phyloP scores from a whole-genome alignment of 2,329 filamentous ascomycete species.

The Fusarium oligoseptatum region DNA sequence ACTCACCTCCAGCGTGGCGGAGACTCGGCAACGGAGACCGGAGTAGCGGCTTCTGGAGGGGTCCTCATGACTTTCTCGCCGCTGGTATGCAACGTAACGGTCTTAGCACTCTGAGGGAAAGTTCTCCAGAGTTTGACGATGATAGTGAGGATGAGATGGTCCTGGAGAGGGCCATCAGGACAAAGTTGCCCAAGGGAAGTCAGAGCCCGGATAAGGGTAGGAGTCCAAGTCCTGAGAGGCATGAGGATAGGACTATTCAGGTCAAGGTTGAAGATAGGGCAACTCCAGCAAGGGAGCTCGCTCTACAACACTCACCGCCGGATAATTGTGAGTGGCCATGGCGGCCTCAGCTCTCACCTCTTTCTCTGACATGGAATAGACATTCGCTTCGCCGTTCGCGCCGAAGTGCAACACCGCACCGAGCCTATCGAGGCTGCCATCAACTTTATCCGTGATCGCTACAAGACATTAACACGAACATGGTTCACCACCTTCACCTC shows the following conservation, averaged over 20 bases:
- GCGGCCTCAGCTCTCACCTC: not conserved
- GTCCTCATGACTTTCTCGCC: slow-evolving; percentile 65
- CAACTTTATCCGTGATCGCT: slow-evolving; percentile 70
- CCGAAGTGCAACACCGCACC: slow-evolving; percentile 88
- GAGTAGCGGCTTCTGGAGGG: slow-evolving; percentile 72
- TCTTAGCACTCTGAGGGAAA: slow-evolving; percentile 49
- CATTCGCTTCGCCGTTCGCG: slow-evolving; percentile 87
- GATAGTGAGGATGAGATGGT: slow-evolving; percentile 57
- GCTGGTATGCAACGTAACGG: slow-evolving; percentile 55
- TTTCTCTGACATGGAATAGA: slow-evolving; percentile 64
- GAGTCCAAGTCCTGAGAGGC: slow-evolving; percentile 61
- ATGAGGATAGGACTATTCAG: slow-evolving; percentile 56
- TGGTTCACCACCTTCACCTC: slow-evolving; percentile 76
- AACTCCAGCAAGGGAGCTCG: slow-evolving; percentile 42
- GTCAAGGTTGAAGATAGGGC: slow-evolving; percentile 46
- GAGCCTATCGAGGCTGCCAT: slow-evolving; percentile 85
- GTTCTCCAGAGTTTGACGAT: slow-evolving; percentile 42
- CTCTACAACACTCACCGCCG: slow-evolving; percentile 46
- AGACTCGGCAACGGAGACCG: slow-evolving; percentile 71
- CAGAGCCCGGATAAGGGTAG: slow-evolving; percentile 67
- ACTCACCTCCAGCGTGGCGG: slow-evolving; percentile 72
- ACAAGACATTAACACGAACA: slow-evolving; percentile 74
- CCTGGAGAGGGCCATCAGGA: slow-evolving; percentile 66
- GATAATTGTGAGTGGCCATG: slow-evolving; percentile 65
- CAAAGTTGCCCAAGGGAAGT: slow-evolving; percentile 68